Conservation (phyloP, 441 rosid genomes). For the Rhodomyrtus psidioides region DNA sequence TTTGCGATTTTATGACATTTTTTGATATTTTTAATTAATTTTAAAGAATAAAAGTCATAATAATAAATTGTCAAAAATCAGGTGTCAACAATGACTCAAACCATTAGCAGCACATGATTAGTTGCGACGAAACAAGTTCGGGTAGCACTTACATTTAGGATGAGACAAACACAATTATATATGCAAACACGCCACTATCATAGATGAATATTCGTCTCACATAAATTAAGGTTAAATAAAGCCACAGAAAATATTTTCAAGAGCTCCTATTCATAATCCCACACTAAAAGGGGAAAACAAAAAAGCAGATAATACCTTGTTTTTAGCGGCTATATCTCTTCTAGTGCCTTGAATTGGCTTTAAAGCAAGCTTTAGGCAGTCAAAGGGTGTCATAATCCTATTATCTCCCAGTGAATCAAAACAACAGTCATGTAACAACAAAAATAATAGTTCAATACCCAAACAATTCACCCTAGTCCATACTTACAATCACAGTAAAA, state of each 20-base stretch:
- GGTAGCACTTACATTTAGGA: background rate
- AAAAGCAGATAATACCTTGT: constrained; percentile 53
- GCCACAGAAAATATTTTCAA: background rate
- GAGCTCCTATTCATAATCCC: background rate
- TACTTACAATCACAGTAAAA: background rate
- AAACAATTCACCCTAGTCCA: background rate
- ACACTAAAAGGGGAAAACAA: background rate
- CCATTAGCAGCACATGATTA: background rate
- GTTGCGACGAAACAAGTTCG: background rate
- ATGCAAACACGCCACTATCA: background rate
- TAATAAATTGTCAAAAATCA: too few relatives aligned
- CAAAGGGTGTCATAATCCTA: constrained; percentile 82
- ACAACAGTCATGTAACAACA: constrained; percentile 54
- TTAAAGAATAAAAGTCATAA: too few relatives aligned
- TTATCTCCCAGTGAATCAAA: constrained; percentile 80
- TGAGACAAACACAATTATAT: background rate
- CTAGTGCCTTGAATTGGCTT: constrained; percentile 77
- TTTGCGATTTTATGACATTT: too few relatives aligned
- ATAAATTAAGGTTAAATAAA: background rate
- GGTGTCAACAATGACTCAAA: too few relatives aligned
- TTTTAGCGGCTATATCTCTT: constrained; percentile 78
- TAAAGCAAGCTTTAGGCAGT: constrained; percentile 85
- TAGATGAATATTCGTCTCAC: background rate
- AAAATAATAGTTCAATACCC: background rate
- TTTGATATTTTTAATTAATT: too few relatives aligned